phyloP scores from a whole-genome alignment of 495 filamentous ascomycete genomes.

The Mytilinidion resinicola region DNA sequence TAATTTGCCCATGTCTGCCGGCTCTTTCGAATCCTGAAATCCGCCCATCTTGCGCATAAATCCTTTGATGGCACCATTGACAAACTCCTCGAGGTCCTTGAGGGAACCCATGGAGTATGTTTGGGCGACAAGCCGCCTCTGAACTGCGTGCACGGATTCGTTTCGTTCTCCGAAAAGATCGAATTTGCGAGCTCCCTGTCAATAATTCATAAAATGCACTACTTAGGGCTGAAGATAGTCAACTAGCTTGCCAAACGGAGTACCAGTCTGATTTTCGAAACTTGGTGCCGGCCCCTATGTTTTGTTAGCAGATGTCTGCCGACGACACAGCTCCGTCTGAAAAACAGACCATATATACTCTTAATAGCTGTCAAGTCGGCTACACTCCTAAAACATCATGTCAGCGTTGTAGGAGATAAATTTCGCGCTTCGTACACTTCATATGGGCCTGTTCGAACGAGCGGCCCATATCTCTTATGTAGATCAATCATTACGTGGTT shows the following conservation, averaged over 20 bases:
- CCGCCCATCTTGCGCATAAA: conserved; percentile 28
- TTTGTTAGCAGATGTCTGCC: neutral
- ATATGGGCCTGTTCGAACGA: conserved; percentile 30
- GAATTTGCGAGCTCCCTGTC: conserved; percentile 31
- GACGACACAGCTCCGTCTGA: neutral
- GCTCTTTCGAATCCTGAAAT: conserved; percentile 2
- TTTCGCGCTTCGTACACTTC: conserved; percentile 19
- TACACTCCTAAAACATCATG: conserved; percentile 12
- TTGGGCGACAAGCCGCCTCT: conserved; percentile 29
- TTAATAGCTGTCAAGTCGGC: conserved; percentile 32
- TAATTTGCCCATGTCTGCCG: conserved; percentile 34
- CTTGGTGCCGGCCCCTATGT: conserved; percentile 25
- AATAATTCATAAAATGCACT: neutral
- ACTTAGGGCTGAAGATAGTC: neutral
- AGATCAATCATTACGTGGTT: conserved; percentile 21
- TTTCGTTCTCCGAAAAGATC: conserved; percentile 35
- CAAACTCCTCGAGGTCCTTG: conserved; percentile 29
- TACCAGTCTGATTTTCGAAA: conserved; percentile 35
- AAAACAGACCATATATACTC: conserved; percentile 27
- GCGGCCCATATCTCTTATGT: conserved; percentile 25
- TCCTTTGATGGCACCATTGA: conserved; percentile 28
- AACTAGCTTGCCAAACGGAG: conserved; percentile 30
- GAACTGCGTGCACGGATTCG: conserved; percentile 29
- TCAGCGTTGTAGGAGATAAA: neutral
- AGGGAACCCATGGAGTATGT: conserved; percentile 34